These are phyloP conservation scores for Aspergillus brasiliensis DNA, from an alignment of 2,329 filamentous ascomycete species.

Conservation along the genomic window DNA sequence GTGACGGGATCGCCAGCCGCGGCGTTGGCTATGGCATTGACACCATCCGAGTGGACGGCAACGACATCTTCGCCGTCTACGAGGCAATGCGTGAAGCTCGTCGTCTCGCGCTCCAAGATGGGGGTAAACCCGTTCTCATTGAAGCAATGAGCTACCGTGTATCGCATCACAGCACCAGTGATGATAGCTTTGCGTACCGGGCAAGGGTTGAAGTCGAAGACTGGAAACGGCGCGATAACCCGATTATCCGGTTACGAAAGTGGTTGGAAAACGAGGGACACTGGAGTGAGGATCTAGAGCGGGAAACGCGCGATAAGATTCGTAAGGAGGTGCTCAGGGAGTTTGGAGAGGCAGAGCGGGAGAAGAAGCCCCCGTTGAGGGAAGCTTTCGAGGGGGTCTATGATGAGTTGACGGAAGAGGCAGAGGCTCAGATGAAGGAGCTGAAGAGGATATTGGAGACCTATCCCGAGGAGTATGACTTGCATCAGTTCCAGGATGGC, in stretches of 20 bases:
- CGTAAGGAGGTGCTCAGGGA: constrained; percentile 78
- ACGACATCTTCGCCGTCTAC: constrained; percentile 86
- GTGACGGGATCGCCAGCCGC: constrained; percentile 84
- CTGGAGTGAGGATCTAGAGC: constrained; percentile 86
- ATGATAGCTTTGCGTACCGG: constrained; percentile 95
- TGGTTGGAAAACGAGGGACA: constrained; percentile 82
- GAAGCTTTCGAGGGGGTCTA: constrained; percentile 83
- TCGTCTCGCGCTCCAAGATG: constrained; percentile 73
- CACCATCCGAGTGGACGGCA: constrained; percentile 89
- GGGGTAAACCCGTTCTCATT: constrained; percentile 81
- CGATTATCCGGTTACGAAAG: constrained; percentile 80
- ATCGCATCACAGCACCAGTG: constrained; percentile 92
- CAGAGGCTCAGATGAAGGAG: constrained; percentile 72
- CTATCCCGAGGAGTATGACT: constrained; percentile 92
- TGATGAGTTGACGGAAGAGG: constrained; percentile 79
- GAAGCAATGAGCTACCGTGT: constrained; percentile 99
- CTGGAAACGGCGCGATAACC: constrained; percentile 89
- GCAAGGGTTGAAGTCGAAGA: constrained; percentile 91
- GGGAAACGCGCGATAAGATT: constrained; percentile 64
- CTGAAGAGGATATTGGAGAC: constrained; percentile 75
- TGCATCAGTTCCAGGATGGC: constrained; percentile 74
- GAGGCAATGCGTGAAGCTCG: constrained; percentile 78
- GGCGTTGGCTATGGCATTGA: constrained; percentile 93
- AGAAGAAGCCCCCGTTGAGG: constrained; percentile 57
- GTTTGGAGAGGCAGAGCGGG: constrained; percentile 70